These are phyloP conservation scores for Oligophagozyma castellii DNA, from an alignment of 1,139 yeast species.

Conservation along the genomic window DNA sequence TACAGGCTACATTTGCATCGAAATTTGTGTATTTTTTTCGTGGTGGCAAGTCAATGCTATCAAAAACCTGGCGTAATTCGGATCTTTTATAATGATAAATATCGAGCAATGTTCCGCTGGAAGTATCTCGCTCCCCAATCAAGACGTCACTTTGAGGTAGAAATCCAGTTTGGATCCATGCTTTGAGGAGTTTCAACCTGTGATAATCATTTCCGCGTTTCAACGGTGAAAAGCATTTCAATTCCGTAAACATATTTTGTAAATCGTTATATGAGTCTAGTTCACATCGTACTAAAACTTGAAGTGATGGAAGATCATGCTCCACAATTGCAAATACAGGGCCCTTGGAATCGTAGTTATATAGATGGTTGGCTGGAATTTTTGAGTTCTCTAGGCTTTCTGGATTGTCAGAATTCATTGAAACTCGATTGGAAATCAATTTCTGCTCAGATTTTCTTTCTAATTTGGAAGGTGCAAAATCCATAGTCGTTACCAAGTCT, in stretches of 20 bases:
- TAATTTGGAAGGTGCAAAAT: too few species aligned
- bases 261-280: constrained; percentile 19
- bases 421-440: too few species aligned
- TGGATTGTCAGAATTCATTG: too few species aligned
- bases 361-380: too few species aligned
- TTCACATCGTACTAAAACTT: constrained; percentile 19
- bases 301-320: constrained; percentile 11
- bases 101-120: constrained; percentile 14
- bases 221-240: constrained; percentile 19
- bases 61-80: constrained; percentile 5
- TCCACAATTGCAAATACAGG: constrained; percentile 17
- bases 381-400: too few species aligned
- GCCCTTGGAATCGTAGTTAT: constrained; percentile 2
- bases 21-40: constrained; percentile 11
- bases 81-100: constrained; percentile 12
- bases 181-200: constrained; percentile 19
- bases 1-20: constrained; percentile 16
- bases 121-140: constrained; percentile 18
- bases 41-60: constrained; percentile 8
- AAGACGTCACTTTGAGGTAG: constrained; percentile 18
- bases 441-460: too few species aligned
- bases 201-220: constrained; percentile 13
- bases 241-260: constrained; percentile 15
- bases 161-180: constrained; percentile 22
- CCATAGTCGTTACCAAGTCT: constrained; percentile 13